Evolutionary conservation across 768 basidiomycete genomes (phyloP).

Genomic region (Tremella mesenterica): DNA sequence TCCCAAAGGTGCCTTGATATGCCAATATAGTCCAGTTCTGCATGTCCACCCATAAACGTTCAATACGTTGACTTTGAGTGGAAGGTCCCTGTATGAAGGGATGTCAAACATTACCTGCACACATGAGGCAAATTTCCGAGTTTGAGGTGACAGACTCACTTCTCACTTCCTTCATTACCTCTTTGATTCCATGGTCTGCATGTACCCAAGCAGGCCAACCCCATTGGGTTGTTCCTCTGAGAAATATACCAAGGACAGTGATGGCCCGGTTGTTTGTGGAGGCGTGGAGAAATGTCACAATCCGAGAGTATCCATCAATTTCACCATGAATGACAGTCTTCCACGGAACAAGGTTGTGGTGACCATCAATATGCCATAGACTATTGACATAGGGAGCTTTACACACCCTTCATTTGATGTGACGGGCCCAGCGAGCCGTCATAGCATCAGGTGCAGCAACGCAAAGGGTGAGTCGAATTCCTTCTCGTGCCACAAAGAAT

Average conservation of each 20-base stretch:
- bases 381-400: too few relatives aligned
- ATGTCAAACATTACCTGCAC: neutral
- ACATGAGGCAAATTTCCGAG: too few relatives aligned
- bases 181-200: conserved; percentile 8
- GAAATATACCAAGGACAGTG: conserved; percentile 44
- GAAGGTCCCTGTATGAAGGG: conserved; percentile 1
- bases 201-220: conserved; percentile 10
- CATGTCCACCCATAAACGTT: neutral
- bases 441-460: too few relatives aligned
- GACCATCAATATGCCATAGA: conserved; percentile 47
- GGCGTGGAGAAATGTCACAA: conserved; percentile 44
- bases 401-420: too few relatives aligned
- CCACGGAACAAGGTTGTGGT: too few relatives aligned
- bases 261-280: conserved; percentile 46
- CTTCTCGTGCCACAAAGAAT: too few relatives aligned
- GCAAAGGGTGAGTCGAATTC: too few relatives aligned
- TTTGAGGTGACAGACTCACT: neutral
- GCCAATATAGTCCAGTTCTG: neutral
- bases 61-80: neutral
- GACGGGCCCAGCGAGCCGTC: too few relatives aligned
- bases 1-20: too few relatives aligned
- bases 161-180: conserved; percentile 1
- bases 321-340: conserved; percentile 47
- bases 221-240: conserved; percentile 15
- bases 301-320: conserved; percentile 48